phyloP scores from a whole-genome alignment of 495 filamentous ascomycete genomes.

The Cryomyces minteri region DNA sequence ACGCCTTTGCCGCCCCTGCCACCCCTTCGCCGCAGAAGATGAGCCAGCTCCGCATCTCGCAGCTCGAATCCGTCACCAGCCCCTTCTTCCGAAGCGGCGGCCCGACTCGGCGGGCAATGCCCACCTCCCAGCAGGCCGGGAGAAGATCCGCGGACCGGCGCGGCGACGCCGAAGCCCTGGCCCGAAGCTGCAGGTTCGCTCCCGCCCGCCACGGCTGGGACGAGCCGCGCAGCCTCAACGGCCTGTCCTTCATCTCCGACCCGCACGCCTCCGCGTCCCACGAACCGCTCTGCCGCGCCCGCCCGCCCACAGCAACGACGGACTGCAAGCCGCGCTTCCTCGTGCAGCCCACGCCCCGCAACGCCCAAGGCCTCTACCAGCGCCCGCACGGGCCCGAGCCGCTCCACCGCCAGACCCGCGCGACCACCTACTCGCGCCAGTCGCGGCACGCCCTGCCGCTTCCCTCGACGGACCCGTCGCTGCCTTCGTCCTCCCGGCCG shows the following conservation, averaged over 20 bases:
- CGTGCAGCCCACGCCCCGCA: background rate
- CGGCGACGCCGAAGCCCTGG: constrained; percentile 1
- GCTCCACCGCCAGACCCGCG: background rate
- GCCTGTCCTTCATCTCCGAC: constrained; percentile 9
- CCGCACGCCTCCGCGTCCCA: constrained; percentile 2
- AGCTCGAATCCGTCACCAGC: constrained; percentile 10
- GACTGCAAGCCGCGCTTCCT: background rate
- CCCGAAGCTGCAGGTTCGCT: constrained; percentile 1
- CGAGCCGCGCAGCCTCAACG: constrained; percentile 9
- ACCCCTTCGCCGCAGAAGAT: constrained; percentile 2
- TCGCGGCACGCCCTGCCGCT: background rate
- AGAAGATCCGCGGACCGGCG: background rate
- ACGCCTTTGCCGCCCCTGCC: background rate
- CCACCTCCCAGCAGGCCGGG: background rate
- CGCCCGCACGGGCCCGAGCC: constrained; percentile 1
- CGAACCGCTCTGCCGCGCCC: background rate
- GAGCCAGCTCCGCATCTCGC: background rate
- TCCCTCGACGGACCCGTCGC: background rate
- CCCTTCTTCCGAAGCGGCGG: constrained; percentile 13
- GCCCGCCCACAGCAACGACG: background rate
- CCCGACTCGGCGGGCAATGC: background rate
- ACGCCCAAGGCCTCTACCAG: constrained; percentile 4
- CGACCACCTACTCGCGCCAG: background rate
- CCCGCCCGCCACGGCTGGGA: background rate
- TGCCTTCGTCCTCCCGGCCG: background rate